These are phyloP conservation scores for Starmerella apicola DNA, from an alignment of 805 yeast species.

Conservation along the genomic window DNA sequence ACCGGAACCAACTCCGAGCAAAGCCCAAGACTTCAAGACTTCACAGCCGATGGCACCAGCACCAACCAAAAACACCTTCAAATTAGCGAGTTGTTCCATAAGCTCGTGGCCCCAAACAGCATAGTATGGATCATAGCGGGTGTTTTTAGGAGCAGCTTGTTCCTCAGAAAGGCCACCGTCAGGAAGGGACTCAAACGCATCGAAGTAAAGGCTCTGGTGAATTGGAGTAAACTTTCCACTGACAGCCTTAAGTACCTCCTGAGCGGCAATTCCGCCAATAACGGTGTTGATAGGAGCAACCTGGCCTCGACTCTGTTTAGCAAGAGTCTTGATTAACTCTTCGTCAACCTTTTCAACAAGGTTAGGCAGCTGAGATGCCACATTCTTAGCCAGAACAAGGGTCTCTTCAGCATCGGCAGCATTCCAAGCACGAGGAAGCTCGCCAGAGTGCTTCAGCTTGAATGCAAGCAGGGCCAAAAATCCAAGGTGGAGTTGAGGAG, in stretches of 20 bases:
- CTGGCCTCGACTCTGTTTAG: slow-evolving; percentile 85
- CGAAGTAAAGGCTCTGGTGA: slow-evolving; percentile 85
- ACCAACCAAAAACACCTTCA: slow-evolving; percentile 83
- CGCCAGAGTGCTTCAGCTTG: slow-evolving; percentile 45
- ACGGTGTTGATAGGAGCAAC: slow-evolving; percentile 81
- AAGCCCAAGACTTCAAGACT: slow-evolving; percentile 95
- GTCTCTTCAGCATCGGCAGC: slow-evolving; percentile 62
- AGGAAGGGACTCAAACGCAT: slow-evolving; percentile 74
- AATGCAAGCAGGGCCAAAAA: slow-evolving; percentile 81
- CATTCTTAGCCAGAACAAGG: slow-evolving; percentile 43
- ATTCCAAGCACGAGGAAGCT: slow-evolving; percentile 65
- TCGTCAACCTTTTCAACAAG: slow-evolving; percentile 52
- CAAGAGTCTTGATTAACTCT: slow-evolving; percentile 53
- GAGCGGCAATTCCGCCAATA: slow-evolving; percentile 89
- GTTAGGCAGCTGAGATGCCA: slow-evolving; percentile 45
- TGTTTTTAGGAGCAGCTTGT: slow-evolving; percentile 58
- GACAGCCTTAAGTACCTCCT: slow-evolving; percentile 88
- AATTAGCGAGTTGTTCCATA: slow-evolving; percentile 60
- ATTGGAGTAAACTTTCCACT: slow-evolving; percentile 93
- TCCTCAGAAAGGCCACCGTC: slow-evolving; percentile 43
- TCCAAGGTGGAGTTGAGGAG: slow-evolving; percentile 80
- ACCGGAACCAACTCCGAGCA: slow-evolving; percentile 90
- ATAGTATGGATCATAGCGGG: slow-evolving; percentile 89
- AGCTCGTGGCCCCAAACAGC: slow-evolving; percentile 81
- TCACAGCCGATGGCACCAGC: slow-evolving; percentile 99